Evolutionary conservation across 768 basidiomycete genomes (phyloP), one percentile per base, ranked within the genome.

Genomic region (Termitomyces sp.): DNA sequence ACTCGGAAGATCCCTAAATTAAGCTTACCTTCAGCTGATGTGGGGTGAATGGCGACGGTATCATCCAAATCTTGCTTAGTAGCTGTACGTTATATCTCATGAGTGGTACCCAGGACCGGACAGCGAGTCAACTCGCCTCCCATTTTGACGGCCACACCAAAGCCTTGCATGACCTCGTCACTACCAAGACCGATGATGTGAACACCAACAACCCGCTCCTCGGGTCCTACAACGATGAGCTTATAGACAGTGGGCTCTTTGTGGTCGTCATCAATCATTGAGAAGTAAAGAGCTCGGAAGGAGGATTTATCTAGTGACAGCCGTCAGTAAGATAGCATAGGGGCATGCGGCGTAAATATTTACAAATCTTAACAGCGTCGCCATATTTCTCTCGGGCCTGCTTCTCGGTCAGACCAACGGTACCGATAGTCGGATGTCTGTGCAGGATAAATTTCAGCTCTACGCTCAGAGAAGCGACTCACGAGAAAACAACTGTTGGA

Each of bases 81-180:
- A 5, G 92, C 91, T 80, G 47, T 7, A 50, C 37, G 54, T 35
- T 47, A 48, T 41, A 54, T 52, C 17, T 58, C 30, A 57, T 45
- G 34, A 55, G 55, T 6, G n/a, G 40, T 28, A 5, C 42, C 42
- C 19, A 43, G 21, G 60, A 40, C 42, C 49, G 39, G 40, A 45
- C 10, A 34, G 49, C 43, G 23, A 44, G 43, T 3, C 43, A 14
- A 67, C 76, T 25, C 41, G 78, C 78, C 79, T 60, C 90, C 90
- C 96, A 98, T 96, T 78, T 98, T 98, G 64, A 99, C 78, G 12
- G 97, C 97, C n/a, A 98, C 93, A 2, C 76, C 91, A 71, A 97
- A 98, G 60, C 96, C 96, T 79, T 99, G 97, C 73, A 95, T 73
- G 63, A 89, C 83, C 73, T 99, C 97, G 68, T 99, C 97, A 65